These are phyloP conservation scores for Fusarium ambrosium DNA, from an alignment of 2,329 filamentous ascomycete genomes.

Conservation along the genomic window DNA sequence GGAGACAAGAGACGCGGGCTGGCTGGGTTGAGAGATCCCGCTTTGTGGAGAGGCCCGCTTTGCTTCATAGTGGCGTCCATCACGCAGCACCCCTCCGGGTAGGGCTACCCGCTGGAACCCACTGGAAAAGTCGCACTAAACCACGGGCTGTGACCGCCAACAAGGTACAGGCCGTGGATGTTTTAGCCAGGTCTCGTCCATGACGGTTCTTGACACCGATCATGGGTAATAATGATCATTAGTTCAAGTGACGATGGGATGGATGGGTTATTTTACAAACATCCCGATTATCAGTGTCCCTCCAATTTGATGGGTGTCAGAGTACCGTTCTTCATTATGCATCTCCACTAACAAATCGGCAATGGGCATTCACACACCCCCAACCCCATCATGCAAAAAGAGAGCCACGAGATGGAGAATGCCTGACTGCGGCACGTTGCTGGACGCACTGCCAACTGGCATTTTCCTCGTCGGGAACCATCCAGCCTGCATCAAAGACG, in stretches of 20 bases:
- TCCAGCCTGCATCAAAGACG: background rate
- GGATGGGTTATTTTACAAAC: background rate
- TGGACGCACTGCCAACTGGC: slow-evolving; percentile 31
- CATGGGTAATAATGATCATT: background rate
- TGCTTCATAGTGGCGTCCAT: slow-evolving; percentile 29
- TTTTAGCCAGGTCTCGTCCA: background rate
- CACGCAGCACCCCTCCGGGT: slow-evolving; percentile 19
- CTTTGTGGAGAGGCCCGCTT: slow-evolving; percentile 39
- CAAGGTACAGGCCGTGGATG: background rate
- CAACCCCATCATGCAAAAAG: slow-evolving; percentile 7
- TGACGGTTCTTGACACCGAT: background rate
- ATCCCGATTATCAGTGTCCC: background rate
- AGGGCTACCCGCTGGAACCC: slow-evolving; percentile 18
- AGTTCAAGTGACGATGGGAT: too few species aligned
- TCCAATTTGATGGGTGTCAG: background rate
- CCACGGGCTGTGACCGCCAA: background rate
- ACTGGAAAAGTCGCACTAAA: slow-evolving; percentile 23
- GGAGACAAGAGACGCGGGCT: slow-evolving; percentile 7
- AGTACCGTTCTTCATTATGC: slow-evolving; percentile 1
- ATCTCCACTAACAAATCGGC: slow-evolving; percentile 6
- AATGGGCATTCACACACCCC: slow-evolving; percentile 2
- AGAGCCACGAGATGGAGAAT: slow-evolving; percentile 6
- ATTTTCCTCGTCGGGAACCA: slow-evolving; percentile 1
- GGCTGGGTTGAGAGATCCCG: slow-evolving; percentile 26
- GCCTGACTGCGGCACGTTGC: slow-evolving; percentile 1